Evolutionary conservation across 495 filamentous ascomycete species (phyloP).

Genomic region (Penicillium samsonianum): DNA sequence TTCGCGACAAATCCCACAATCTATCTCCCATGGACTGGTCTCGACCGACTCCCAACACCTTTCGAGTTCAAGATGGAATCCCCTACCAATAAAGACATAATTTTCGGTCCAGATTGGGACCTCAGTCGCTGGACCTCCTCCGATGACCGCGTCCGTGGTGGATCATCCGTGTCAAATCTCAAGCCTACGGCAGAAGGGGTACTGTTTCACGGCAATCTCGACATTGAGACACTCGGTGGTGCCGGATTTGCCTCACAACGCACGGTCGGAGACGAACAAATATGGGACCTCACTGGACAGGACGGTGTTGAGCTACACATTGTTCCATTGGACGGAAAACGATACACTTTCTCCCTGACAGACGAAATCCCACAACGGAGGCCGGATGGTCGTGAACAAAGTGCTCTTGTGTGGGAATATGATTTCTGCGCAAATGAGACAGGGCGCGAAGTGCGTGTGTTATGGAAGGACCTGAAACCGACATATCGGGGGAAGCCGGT

Average conservation of each 20-base stretch:
- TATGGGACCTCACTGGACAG: constrained; percentile 58
- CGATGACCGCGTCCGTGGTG: constrained; percentile 76
- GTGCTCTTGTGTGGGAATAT: constrained; percentile 55
- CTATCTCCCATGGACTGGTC: background rate
- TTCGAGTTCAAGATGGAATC: background rate
- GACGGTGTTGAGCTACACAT: constrained; percentile 54
- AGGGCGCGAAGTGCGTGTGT: constrained; percentile 43
- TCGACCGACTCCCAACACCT: background rate
- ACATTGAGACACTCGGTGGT: constrained; percentile 72
- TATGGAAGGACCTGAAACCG: constrained; percentile 63
- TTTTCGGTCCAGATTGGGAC: constrained; percentile 50
- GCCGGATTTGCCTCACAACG: constrained; percentile 83
- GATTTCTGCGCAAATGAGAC: constrained; percentile 28
- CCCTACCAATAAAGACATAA: background rate
- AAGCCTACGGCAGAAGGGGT: constrained; percentile 26
- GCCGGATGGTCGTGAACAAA: constrained; percentile 62
- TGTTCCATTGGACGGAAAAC: constrained; percentile 47
- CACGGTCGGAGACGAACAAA: constrained; percentile 50
- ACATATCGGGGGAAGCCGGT: constrained; percentile 71
- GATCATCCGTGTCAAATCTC: constrained; percentile 60
- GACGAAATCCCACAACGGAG: constrained; percentile 59
- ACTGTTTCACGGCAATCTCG: constrained; percentile 66
- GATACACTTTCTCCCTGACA: constrained; percentile 73
- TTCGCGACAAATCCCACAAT: background rate
- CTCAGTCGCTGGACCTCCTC: constrained; percentile 61